Percentiles rank a stretch among this genome's conserved stretches.
These are phyloP conservation scores for Aspergillus sp. DNA, from an alignment of 2,329 filamentous ascomycete genomes.

Conservation along the genomic window DNA sequence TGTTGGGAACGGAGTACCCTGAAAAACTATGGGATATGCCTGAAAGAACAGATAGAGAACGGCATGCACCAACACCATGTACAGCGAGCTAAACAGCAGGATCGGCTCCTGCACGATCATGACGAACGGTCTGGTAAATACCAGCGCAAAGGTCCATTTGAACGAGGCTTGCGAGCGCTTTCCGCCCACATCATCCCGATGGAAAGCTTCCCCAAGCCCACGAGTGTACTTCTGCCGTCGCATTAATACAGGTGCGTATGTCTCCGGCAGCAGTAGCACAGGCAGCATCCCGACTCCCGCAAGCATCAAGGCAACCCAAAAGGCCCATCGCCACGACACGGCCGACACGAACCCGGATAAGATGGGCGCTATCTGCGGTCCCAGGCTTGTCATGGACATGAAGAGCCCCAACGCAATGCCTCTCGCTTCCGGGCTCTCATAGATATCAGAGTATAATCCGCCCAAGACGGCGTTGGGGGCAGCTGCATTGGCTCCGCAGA, in stretches of 20 bases:
- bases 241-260: background rate
- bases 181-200: background rate
- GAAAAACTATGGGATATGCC: too few relatives aligned
- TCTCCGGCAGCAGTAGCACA: background rate
- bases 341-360: background rate
- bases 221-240: background rate
- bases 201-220: background rate
- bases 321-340: background rate
- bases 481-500: constrained; percentile 39
- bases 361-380: background rate
- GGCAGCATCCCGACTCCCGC: background rate
- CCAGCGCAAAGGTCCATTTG: background rate
- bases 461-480: constrained; percentile 41
- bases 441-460: constrained; percentile 45
- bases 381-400: constrained; percentile 19
- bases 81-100: background rate
- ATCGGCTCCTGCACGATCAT: background rate
- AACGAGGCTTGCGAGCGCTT: background rate
- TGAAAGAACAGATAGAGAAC: background rate
- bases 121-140: background rate
- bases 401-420: constrained; percentile 37
- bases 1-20: too few relatives aligned
- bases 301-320: background rate
- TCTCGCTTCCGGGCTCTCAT: constrained; percentile 33
- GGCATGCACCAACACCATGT: background rate